Base-by-base conservation (phyloP, 352 stramenopile genomes). In the Phytophthora podocarpi region DNA sequence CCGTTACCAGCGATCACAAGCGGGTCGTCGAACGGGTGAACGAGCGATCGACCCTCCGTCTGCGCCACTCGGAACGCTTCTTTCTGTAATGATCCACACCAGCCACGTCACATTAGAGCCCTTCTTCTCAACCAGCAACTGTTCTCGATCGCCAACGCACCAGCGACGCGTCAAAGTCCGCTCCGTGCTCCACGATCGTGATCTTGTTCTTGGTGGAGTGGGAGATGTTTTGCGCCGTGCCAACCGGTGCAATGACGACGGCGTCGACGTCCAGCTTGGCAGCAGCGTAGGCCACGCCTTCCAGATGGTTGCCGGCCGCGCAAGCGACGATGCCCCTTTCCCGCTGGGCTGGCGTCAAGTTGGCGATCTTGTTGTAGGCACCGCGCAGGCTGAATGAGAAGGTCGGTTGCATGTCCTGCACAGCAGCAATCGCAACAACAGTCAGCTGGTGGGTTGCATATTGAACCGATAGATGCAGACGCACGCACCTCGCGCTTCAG, bases 321-420 rank as follows among this genome's bases (percentile, higher is more conserved):
- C 85, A 90, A 15, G 85, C 84, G 28, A 95, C 85, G 45, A 95
- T 87, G 32, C 96, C 96, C 24, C 74, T 76, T 28, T 86, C 61
- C 12, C 90, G 77, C 54, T 98, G 80, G 40, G 85, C 68, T 13
- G 61, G 41, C n/a, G 88, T 89, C 37, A 99, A 70, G 50, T 93
- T 87, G n/a, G 91, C 95, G 76, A 99, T 99, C 77, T 98, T 98
- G 80, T 99, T 99, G 87, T 99, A 98, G 11, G 97, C 97, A 31
- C 97, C 97, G 35, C 97, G 91, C 51, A 99, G 78, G 78, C 99
- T 99, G 82, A 99, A 99, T 32, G 94, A 98, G 68, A 99, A 99
- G 16, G 98, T 98, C 11, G 96, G 95, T 76, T 99, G 97, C 61
- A 97, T 95, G 67, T 99, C 97, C 78, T 89, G 42, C 27, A 34